Conservation (phyloP, 768 basidiomycete genomes). For the Russula ochroleuca region DNA sequence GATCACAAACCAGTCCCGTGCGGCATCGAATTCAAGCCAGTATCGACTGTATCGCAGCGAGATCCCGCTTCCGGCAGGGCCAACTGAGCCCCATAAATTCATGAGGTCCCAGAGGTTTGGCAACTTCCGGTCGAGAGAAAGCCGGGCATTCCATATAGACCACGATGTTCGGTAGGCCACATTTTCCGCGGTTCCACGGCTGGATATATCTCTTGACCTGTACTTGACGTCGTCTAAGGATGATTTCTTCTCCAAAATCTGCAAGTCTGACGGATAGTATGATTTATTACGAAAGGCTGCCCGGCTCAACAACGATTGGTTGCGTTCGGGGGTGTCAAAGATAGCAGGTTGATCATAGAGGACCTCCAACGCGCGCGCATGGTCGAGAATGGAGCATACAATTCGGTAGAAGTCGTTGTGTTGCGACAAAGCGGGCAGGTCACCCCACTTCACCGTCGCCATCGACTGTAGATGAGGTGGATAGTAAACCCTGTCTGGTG, state of each 20-base stretch:
- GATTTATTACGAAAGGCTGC: background rate
- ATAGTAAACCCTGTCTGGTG: background rate
- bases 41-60: background rate
- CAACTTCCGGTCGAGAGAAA: background rate
- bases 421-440: background rate
- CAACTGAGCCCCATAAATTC: background rate
- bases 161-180: background rate
- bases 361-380: background rate
- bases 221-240: background rate
- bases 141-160: background rate
- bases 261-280: background rate
- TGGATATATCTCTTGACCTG: background rate
- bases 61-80: background rate
- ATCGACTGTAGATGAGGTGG: background rate
- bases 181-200: background rate
- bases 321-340: background rate
- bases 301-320: background rate
- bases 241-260: background rate
- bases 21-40: background rate
- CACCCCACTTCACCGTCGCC: background rate
- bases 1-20: background rate
- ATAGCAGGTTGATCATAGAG: background rate
- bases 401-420: background rate
- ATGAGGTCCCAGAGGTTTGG: background rate
- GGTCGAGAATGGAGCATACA: background rate